A percentile compares a stretch with the other conserved stretches of the same genome.
These are phyloP conservation scores for Talaromyces trachyspermus DNA, from an alignment of 495 filamentous ascomycete species.

Conservation along the genomic window DNA sequence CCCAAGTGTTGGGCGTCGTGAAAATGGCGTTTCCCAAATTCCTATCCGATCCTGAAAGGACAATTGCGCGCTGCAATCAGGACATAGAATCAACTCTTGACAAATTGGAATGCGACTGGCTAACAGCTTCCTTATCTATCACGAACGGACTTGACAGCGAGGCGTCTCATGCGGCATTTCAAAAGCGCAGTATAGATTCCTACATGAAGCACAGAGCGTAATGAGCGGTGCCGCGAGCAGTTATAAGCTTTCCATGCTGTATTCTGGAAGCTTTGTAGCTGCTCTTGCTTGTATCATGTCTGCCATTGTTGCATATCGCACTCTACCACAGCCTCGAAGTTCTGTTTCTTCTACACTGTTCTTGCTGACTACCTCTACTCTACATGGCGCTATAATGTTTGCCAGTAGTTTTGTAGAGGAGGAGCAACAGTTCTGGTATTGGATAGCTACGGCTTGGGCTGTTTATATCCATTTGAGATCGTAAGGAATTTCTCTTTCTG, in stretches of 20 bases:
- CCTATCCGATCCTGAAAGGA: conserved; percentile 35
- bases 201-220: conserved; percentile 57
- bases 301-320: conserved; percentile 16
- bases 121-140: conserved; percentile 19
- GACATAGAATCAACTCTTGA: conserved; percentile 41
- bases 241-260: conserved; percentile 64
- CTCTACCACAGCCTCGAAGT: conserved; percentile 15
- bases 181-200: conserved; percentile 46
- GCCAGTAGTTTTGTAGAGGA: conserved; percentile 96
- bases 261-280: conserved; percentile 44
- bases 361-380: conserved; percentile 30
- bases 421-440: conserved; percentile 98
- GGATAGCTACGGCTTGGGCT: conserved; percentile 73
- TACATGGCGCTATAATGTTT: conserved; percentile 88
- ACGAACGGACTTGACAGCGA: background rate
- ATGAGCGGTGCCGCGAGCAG: conserved; percentile 88
- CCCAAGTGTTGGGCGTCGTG: conserved; percentile 68
- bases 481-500: conserved; percentile 4
- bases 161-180: conserved; percentile 10
- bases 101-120: conserved; percentile 63
- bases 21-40: conserved; percentile 57
- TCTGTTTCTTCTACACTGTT: conserved; percentile 22
- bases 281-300: conserved; percentile 33
- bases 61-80: conserved; percentile 33
- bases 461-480: conserved; percentile 53